Percentiles rank a stretch among this genome's conserved stretches.
phyloP scores from a whole-genome alignment of 768 basidiomycete genomes.

The Psilocybe azurescens region DNA sequence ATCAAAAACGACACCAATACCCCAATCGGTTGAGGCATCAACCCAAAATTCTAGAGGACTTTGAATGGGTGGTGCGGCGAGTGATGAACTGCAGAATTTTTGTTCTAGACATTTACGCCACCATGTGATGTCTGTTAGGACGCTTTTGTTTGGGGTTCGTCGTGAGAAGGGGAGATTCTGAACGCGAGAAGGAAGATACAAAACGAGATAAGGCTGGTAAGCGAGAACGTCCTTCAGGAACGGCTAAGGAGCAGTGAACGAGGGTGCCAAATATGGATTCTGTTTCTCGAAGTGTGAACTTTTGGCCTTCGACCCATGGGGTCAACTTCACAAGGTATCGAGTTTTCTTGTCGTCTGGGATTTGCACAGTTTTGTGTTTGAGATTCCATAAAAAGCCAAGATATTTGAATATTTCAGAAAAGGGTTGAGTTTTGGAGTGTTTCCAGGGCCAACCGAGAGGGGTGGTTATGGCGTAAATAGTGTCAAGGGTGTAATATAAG shows the following conservation, averaged over 20 bases:
- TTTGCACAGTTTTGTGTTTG: constrained; percentile 26
- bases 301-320: constrained; percentile 15
- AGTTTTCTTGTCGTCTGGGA: constrained; percentile 34
- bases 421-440: constrained; percentile 30
- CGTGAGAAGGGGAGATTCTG: constrained; percentile 13
- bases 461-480: constrained; percentile 27
- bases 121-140: constrained; percentile 31
- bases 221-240: constrained; percentile 32
- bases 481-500: constrained; percentile 24
- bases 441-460: constrained; percentile 42
- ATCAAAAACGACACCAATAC: constrained; percentile 38
- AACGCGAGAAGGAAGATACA: constrained; percentile 24
- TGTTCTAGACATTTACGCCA: constrained; percentile 23
- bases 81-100: constrained; percentile 15
- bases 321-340: constrained; percentile 33
- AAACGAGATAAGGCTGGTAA: constrained; percentile 36
- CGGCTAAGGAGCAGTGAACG: constrained; percentile 38
- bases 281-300: constrained; percentile 21
- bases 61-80: constrained; percentile 18
- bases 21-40: constrained; percentile 42
- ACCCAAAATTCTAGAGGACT: constrained; percentile 29
- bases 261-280: constrained; percentile 38
- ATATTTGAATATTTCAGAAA: constrained; percentile 34
- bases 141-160: constrained; percentile 17
- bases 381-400: constrained; percentile 45